Evolutionary conservation across 192 early-diverging fungal genomes (phyloP).

Genomic region (Backusella parvicylindrica): DNA sequence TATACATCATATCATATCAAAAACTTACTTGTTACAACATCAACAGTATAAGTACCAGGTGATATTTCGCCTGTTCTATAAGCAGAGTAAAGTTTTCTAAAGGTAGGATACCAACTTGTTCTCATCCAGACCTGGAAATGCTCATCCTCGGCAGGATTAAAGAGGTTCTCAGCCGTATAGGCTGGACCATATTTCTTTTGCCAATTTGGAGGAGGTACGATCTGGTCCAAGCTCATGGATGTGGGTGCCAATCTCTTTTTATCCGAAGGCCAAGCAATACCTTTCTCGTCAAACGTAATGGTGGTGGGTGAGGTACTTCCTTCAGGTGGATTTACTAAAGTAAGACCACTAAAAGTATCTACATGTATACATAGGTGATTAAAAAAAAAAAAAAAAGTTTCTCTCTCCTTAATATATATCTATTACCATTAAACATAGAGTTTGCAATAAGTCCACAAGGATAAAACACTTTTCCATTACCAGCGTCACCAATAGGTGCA

Average conservation of each 20-base stretch:
- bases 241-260: conserved; percentile 61
- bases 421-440: conserved; percentile 90
- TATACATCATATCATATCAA: conserved; percentile 1
- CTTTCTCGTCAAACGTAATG: conserved; percentile 61
- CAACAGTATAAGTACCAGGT: conserved; percentile 69
- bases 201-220: conserved; percentile 92
- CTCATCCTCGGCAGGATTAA: conserved; percentile 67
- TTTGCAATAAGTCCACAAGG: conserved; percentile 99
- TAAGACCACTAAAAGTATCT: conserved; percentile 61
- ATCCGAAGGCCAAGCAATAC: conserved; percentile 91
- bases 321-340: conserved; percentile 52
- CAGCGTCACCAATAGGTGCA: conserved; percentile 50
- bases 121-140: conserved; percentile 99
- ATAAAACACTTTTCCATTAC: conserved; percentile 53
- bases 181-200: conserved; percentile 51
- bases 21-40: conserved; percentile 70
- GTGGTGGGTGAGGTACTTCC: conserved; percentile 29
- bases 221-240: conserved; percentile 47
- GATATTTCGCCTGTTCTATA: conserved; percentile 57
- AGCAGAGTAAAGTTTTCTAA: conserved; percentile 91
- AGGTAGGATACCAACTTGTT: conserved; percentile 91
- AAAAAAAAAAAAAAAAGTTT: neutral
- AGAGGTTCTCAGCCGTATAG: conserved; percentile 46
- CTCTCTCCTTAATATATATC: neutral
- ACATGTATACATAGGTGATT: neutral